Conservation (phyloP, 768 basidiomycete species). For the Pisolithus sp. region DNA sequence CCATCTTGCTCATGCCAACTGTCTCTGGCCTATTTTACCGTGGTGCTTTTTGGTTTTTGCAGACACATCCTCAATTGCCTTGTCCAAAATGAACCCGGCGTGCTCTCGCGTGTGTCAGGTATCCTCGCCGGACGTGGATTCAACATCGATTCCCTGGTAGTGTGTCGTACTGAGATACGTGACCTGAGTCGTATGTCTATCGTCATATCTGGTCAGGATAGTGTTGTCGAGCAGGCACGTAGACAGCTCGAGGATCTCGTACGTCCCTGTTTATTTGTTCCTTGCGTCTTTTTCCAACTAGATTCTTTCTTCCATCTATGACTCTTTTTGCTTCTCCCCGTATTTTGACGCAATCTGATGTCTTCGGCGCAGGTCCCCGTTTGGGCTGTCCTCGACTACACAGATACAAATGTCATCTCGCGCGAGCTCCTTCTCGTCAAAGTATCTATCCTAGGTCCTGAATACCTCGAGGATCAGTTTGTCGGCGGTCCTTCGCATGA, state of each 20-base stretch:
- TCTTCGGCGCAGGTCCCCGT: constrained; percentile 73
- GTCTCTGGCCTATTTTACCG: too few species aligned
- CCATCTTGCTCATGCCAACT: not conserved
- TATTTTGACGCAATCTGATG: too few species aligned
- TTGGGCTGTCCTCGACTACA: constrained; percentile 99
- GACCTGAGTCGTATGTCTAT: constrained; percentile 98
- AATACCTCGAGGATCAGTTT: constrained; percentile 92
- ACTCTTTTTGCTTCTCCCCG: not conserved
- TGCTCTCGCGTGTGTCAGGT: constrained; percentile 96
- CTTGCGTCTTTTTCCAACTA: not conserved
- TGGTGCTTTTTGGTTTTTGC: constrained; percentile 1
- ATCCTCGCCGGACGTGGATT: constrained; percentile 96
- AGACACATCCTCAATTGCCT: constrained; percentile 97
- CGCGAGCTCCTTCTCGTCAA: constrained; percentile 95
- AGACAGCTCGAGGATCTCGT: constrained; percentile 95
- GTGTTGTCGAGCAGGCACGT: constrained; percentile 94
- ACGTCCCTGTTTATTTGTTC: constrained; percentile 25
- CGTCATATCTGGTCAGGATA: constrained; percentile 93
- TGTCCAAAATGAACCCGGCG: constrained; percentile 98
- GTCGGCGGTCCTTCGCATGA: constrained; percentile 80
- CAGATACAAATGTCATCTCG: constrained; percentile 82
- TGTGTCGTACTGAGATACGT: constrained; percentile 94
- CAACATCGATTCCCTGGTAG: constrained; percentile 98
- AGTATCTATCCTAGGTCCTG: constrained; percentile 94
- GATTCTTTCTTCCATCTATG: not conserved